phyloP scores from a whole-genome alignment of 78 protist genomes.

The Dictyostelium firmibasis region DNA sequence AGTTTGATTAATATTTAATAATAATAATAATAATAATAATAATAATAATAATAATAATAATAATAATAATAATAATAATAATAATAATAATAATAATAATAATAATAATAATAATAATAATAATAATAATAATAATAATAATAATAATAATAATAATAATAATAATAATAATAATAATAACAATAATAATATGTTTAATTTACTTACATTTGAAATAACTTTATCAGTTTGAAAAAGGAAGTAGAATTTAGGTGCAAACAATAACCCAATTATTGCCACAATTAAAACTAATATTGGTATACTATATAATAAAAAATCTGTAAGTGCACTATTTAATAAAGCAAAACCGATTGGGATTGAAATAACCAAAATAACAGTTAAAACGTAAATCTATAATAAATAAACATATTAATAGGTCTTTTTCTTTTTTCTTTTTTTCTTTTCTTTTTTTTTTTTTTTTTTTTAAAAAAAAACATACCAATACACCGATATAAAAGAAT shows the following conservation, averaged over 20 bases:
- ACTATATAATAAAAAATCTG: neutral
- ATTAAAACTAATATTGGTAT: constrained; percentile 13
- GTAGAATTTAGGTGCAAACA: constrained; percentile 53
- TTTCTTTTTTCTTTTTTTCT: neutral
- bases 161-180: neutral
- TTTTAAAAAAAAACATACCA: neutral
- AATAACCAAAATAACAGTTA: constrained; percentile 7
- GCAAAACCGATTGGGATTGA: constrained; percentile 40
- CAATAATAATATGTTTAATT: neutral
- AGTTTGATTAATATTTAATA: neutral
- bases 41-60: neutral
- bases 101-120: neutral
- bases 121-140: neutral
- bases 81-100: neutral
- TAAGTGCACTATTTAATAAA: neutral
- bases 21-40: neutral
- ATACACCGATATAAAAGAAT: constrained; percentile 54
- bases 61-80: neutral
- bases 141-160: neutral
- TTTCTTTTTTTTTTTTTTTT: neutral
- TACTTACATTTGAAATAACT: neutral
- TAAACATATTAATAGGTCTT: neutral
- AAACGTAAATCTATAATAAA: constrained; percentile 28
- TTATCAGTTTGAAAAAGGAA: neutral
- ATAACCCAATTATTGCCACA: neutral